Evolutionary conservation across 805 yeast species (phyloP), one percentile per base, ranked within the genome.

Genomic region (Groenewaldozyma tartarivorans): DNA sequence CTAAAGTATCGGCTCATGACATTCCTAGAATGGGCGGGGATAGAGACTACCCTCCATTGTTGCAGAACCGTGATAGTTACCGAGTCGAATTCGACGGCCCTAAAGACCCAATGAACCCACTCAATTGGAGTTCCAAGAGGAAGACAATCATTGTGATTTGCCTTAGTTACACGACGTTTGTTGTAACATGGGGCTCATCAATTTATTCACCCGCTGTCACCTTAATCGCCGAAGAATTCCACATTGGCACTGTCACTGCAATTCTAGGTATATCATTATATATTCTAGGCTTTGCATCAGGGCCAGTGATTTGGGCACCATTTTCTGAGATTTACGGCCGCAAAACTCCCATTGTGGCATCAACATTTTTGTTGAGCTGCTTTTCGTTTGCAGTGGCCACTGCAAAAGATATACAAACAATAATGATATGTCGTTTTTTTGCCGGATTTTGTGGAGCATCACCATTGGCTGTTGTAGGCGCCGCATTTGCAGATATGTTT

Each of bases 91-190:
- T 69, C 52, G 81, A 81, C 54, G 94, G 94, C 0, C 79, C 80
- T 1, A 66, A 75, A 36, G 96, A 86, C 56, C 94, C 94, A 1
- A 43, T 60, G 9, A 84, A 79, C 56, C 95, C 95, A 0, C 79
- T 77, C 55, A 86, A 86, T 56, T 84, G 87, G 87, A 55, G 79
- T n/a, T n/a, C n/a, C n/a, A n/a, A n/a, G n/a, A n/a, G n/a, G n/a
- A n/a, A n/a, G n/a, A n/a, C n/a, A n/a, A n/a, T n/a, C n/a, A n/a
- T n/a, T n/a, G n/a, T n/a, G n/a, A n/a, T n/a, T n/a, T n/a, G n/a
- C n/a, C n/a, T n/a, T n/a, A n/a, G n/a, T n/a, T n/a, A n/a, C n/a
- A n/a, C n/a, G n/a, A n/a, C n/a, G n/a, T n/a, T n/a, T n/a, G n/a
- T n/a, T n/a, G n/a, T n/a, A n/a, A n/a, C n/a, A n/a, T n/a, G n/a